Base-by-base conservation (phyloP, 805 yeast genomes). In the Candida corydali region DNA sequence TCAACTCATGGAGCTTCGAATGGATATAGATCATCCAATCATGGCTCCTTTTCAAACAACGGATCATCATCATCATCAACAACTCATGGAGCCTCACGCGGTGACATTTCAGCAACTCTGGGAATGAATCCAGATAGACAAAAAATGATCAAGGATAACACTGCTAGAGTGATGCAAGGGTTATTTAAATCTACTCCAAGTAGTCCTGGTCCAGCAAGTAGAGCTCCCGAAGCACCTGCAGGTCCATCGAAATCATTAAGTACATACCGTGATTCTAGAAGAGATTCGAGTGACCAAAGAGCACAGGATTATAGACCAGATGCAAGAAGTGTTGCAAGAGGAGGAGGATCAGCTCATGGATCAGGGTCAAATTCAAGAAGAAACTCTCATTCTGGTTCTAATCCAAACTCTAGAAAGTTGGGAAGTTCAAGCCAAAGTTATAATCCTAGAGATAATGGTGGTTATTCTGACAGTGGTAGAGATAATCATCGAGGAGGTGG, bases 51-150 rank as follows among this genome's bases (percentile, higher is more conserved):
- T n/a, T n/a, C n/a, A n/a, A 7, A 7, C 9, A 20, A 20, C 9
- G 23, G 23, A 7, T 20, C 23, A 7, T 20, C 23, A 7, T n/a
- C n/a, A n/a, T n/a, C n/a, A n/a, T n/a, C n/a, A n/a, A n/a, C n/a
- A n/a, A n/a, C n/a, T n/a, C n/a, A n/a, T n/a, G n/a, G n/a, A n/a
- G n/a, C n/a, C n/a, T n/a, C n/a, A n/a, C n/a, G n/a, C n/a, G n/a
- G n/a, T n/a, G n/a, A n/a, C n/a, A n/a, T n/a, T n/a, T n/a, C n/a
- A n/a, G n/a, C n/a, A n/a, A n/a, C n/a, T n/a, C n/a, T n/a, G n/a
- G n/a, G n/a, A n/a, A 28, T 28, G 7, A 17, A 28, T 17, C 31
- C 31, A 5, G 31, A 28, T n/a, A 28, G 31, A 28, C 31, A 28
- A 17, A 14, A 14, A 28, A 28, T 28, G 31, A 17, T 28, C 12